Conservation (phyloP, 495 filamentous ascomycete species). For the Cryomyces antarcticus region DNA sequence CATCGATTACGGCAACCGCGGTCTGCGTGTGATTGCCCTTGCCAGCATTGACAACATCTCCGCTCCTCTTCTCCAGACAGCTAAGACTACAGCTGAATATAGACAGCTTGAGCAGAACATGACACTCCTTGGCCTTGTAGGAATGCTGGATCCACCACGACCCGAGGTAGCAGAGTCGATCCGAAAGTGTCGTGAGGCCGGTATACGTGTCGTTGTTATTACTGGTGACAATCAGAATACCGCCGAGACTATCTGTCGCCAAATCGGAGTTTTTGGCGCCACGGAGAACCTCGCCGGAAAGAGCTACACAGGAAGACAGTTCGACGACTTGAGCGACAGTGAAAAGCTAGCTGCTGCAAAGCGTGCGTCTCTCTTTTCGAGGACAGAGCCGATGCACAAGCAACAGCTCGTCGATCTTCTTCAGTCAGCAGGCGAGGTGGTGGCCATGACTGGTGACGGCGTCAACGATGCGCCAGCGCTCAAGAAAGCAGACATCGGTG, state of each 20-base stretch:
- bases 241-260: conserved; percentile 89
- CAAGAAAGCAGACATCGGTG: conserved; percentile 97
- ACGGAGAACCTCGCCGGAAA: conserved; percentile 73
- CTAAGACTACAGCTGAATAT: conserved; percentile 71
- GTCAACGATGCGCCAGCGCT: conserved; percentile 97
- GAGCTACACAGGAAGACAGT: conserved; percentile 88
- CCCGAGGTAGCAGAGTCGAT: conserved; percentile 83
- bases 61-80: conserved; percentile 47
- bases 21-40: conserved; percentile 86
- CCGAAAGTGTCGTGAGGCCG: conserved; percentile 70
- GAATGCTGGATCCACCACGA: conserved; percentile 93
- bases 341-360: conserved; percentile 71
- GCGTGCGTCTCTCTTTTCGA: conserved; percentile 81
- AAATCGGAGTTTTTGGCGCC: conserved; percentile 80
- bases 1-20: conserved; percentile 73
- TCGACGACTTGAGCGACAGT: conserved; percentile 60
- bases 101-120: conserved; percentile 73
- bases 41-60: conserved; percentile 58
- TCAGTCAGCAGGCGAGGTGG: conserved; percentile 80
- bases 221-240: conserved; percentile 97
- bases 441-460: conserved; percentile 98
- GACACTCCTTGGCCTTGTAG: conserved; percentile 82
- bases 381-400: conserved; percentile 91
- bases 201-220: conserved; percentile 93
- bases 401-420: conserved; percentile 89